A percentile compares a stretch with the other conserved stretches of the same genome.
Evolutionary conservation across 495 filamentous ascomycete genomes (phyloP).

Genomic region (Poronia punctata): DNA sequence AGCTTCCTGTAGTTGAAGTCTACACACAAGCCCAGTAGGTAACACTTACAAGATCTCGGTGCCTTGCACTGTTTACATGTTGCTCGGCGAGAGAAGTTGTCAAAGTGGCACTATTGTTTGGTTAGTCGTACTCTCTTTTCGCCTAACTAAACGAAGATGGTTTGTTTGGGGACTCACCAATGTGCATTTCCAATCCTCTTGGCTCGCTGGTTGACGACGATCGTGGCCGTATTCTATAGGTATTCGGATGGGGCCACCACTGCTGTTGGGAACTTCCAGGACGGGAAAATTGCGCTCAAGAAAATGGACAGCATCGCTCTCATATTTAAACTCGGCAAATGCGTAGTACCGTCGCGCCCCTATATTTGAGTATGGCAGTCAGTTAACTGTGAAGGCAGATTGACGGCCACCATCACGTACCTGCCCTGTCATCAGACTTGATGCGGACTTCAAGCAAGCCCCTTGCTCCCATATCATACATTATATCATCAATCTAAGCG

Average conservation of each 20-base stretch:
- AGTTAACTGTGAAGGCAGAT: not conserved
- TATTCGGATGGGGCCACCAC: constrained; percentile 15
- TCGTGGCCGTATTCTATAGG: constrained; percentile 29
- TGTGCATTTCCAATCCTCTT: constrained; percentile 69
- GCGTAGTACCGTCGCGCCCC: constrained; percentile 62
- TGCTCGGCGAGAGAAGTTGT: constrained; percentile 63
- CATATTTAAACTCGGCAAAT: constrained; percentile 57
- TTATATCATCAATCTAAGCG: constrained; percentile 17
- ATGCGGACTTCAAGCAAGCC: constrained; percentile 24
- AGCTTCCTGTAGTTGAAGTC: not conserved
- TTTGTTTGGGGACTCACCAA: constrained; percentile 43
- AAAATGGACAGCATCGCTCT: constrained; percentile 57
- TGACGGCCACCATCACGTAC: constrained; percentile 4
- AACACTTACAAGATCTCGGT: constrained; percentile 57
- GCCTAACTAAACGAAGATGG: not conserved
- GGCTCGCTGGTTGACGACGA: constrained; percentile 24
- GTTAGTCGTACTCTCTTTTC: constrained; percentile 7
- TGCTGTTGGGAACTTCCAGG: constrained; percentile 46
- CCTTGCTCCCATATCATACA: constrained; percentile 23
- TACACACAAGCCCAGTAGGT: too few relatives aligned
- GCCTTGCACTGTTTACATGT: constrained; percentile 72
- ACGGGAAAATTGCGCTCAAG: constrained; percentile 58
- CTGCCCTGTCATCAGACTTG: constrained; percentile 20
- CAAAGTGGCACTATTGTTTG: constrained; percentile 54
- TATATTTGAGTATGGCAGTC: constrained; percentile 23